Percentiles rank a stretch among this genome's conserved stretches.
These are phyloP conservation scores for Pleurotus eryngii DNA, from an alignment of 768 basidiomycete species.

Conservation along the genomic window DNA sequence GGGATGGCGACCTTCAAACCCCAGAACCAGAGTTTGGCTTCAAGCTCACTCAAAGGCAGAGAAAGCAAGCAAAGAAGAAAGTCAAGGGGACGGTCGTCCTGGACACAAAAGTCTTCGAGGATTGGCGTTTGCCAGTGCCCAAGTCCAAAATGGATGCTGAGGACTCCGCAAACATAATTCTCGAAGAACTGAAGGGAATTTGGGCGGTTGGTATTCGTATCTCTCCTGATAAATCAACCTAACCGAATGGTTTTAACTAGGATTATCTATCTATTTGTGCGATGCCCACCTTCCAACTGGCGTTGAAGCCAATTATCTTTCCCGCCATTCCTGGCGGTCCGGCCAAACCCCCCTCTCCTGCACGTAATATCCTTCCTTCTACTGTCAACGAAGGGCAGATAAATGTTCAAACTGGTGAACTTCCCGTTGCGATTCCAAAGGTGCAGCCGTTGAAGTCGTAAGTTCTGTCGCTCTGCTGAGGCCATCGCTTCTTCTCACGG, in stretches of 20 bases:
- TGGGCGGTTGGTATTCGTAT: neutral
- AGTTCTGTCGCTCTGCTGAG: slow-evolving; percentile 9
- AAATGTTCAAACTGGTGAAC: too few relatives aligned
- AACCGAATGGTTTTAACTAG: too few relatives aligned
- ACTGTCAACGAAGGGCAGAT: too few relatives aligned
- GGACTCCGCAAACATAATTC: slow-evolving; percentile 11
- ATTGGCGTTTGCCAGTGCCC: slow-evolving; percentile 25
- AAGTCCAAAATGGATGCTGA: neutral
- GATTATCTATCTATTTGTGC: too few relatives aligned
- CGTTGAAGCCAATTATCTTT: too few relatives aligned
- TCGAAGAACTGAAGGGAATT: slow-evolving; percentile 19
- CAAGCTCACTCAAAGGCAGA: slow-evolving; percentile 26
- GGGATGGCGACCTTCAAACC: neutral
- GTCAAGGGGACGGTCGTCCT: slow-evolving; percentile 12
- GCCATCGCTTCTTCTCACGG: neutral
- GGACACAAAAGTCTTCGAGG: slow-evolving; percentile 26
- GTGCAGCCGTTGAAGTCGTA: slow-evolving; percentile 57
- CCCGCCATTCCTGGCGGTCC: too few relatives aligned
- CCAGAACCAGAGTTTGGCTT: neutral
- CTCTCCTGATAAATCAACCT: neutral
- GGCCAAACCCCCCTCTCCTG: too few relatives aligned
- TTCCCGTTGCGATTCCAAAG: slow-evolving; percentile 34
- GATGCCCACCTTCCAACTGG: too few relatives aligned
- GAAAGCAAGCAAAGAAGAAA: slow-evolving; percentile 15
- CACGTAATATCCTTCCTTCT: too few relatives aligned